Conservation (phyloP, 2,329 filamentous ascomycete genomes). For the Trichoderma semiorbis region DNA sequence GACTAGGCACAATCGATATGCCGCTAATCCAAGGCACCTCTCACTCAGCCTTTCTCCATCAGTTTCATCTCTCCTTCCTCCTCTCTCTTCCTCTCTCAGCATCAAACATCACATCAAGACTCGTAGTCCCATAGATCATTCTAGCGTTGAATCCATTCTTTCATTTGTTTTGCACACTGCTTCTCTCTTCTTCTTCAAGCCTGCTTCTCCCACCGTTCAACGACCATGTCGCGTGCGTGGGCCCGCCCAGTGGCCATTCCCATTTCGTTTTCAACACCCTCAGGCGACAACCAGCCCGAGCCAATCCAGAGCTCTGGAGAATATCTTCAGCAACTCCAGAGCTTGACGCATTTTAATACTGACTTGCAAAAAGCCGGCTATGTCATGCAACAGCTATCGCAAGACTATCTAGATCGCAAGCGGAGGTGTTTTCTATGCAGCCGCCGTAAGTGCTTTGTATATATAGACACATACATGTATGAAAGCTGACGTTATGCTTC, state of each 20-base stretch:
- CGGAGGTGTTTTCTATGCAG: conserved; percentile 29
- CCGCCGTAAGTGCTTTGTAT: conserved; percentile 21
- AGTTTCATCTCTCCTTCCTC: background rate
- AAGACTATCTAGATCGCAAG: conserved; percentile 30
- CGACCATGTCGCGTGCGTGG: background rate
- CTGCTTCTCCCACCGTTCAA: background rate
- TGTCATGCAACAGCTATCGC: conserved; percentile 26
- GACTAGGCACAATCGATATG: background rate
- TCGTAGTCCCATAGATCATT: background rate
- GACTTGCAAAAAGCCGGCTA: conserved; percentile 28
- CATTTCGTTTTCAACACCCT: background rate
- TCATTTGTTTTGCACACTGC: too few species aligned
- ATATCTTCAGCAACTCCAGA: conserved; percentile 22
- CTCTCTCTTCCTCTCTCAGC: background rate
- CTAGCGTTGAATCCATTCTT: background rate
- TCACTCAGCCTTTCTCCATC: background rate
- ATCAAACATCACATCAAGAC: background rate
- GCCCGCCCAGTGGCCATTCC: background rate
- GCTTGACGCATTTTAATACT: conserved; percentile 21
- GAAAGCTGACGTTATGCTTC: background rate
- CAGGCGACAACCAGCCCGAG: conserved; percentile 17
- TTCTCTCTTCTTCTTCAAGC: background rate
- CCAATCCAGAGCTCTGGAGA: conserved; percentile 23
- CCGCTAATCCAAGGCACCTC: background rate
- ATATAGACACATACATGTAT: background rate